phyloP scores from a whole-genome alignment of 2,329 filamentous ascomycete genomes.

The Volutella citrinella region DNA sequence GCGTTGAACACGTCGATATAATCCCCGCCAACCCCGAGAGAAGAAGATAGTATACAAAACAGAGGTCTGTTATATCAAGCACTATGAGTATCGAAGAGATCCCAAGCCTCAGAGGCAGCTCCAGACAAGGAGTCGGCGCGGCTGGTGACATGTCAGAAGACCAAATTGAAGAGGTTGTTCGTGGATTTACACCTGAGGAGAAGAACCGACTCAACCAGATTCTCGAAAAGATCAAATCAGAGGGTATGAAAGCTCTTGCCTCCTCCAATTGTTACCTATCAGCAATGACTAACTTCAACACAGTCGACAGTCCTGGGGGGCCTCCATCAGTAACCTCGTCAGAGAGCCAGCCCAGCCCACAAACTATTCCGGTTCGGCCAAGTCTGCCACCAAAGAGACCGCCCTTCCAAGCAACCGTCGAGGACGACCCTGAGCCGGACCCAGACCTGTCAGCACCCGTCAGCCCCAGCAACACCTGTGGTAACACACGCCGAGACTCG shows the following conservation, averaged over 20 bases:
- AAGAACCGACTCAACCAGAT: slow-evolving; percentile 27
- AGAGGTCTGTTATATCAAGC: no score
- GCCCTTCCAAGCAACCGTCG: slow-evolving; percentile 17
- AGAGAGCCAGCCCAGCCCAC: no score
- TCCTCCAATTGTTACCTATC: background rate
- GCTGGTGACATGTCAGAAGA: slow-evolving; percentile 22
- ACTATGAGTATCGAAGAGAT: no score
- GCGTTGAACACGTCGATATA: no score
- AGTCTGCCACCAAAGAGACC: no score
- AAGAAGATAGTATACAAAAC: no score
- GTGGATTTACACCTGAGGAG: slow-evolving; percentile 22
- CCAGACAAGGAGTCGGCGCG: slow-evolving; percentile 17
- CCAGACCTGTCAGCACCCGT: slow-evolving; percentile 3
- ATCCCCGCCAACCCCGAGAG: no score
- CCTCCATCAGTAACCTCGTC: no score
- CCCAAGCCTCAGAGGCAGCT: no score
- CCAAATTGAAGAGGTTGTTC: slow-evolving; percentile 22
- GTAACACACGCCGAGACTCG: background rate
- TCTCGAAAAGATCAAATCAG: slow-evolving; percentile 24
- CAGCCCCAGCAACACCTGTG: slow-evolving; percentile 1
- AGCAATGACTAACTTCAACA: slow-evolving; percentile 1
- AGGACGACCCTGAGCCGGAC: slow-evolving; percentile 15
- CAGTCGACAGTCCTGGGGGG: slow-evolving; percentile 18
- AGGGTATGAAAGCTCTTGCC: slow-evolving; percentile 14
- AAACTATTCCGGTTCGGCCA: no score